Base-by-base conservation (phyloP, 148 eudicot species). In the Dianthus caryophyllus region DNA sequence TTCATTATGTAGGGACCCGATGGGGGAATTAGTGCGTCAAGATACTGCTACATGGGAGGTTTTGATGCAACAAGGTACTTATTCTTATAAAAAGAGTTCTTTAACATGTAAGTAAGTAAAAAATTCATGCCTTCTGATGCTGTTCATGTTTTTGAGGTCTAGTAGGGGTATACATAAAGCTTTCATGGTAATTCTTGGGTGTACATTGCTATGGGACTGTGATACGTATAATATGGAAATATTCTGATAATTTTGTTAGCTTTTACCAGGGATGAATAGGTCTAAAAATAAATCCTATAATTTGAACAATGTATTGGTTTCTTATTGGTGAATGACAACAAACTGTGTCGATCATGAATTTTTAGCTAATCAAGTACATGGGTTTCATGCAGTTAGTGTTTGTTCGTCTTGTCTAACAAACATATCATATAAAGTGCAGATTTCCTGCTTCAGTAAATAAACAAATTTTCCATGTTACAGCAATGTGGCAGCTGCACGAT, bases 41-140 rank as follows among this genome's bases (percentile, higher is more conserved):
- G 84, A 59, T 90, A 93, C 75, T 86, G 95, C 80, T 93, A 89
- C 66, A 76, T 93, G 78, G 98, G 98, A 64, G 98, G 98, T 61
- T 93, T 93, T 86, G 98, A 93, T 74, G 97, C 97, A 51, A 93
- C 98, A 75, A 93, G 98, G 96, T 93, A 76, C 29, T 30, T 53
- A 16, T 20, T 41, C 61, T 2, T 33, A 6, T 31, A 24, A 44
- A 17, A 59, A 17, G 38, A 33, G 6, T 6, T 33, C 50, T 1
- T 39, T 30, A 10, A 49, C 25, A 52, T 61, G 16, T 10, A 38
- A 50, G n/a, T 17, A 13, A 5, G 16, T 10, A 38, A 50, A 17
- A 17, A 13, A 5, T 38, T 38, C 39, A 17, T 52, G 46, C 29
- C 24, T 65, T 49, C 20, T 20, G 26, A 41, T 61, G 55, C 55